These are phyloP conservation scores for Colletotrichum euphorbiae DNA, from an alignment of 2,329 filamentous ascomycete species.

Conservation along the genomic window DNA sequence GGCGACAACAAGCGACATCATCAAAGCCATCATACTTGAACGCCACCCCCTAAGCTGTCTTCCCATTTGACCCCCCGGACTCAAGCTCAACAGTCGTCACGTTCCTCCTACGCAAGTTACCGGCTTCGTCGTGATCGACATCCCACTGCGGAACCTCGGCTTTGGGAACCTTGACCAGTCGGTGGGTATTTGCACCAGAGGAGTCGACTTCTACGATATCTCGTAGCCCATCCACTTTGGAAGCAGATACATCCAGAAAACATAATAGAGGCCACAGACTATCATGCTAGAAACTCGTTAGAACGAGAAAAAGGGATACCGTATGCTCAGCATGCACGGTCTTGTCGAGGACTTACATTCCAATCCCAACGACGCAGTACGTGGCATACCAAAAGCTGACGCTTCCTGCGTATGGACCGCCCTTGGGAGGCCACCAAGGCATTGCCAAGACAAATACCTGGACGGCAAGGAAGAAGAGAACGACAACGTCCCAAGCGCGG, in stretches of 20 bases:
- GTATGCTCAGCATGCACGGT: no score
- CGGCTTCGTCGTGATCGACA: constrained; percentile 64
- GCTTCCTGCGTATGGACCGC: constrained; percentile 69
- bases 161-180: constrained; percentile 65
- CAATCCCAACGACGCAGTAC: constrained; percentile 73
- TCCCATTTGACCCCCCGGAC: constrained; percentile 29
- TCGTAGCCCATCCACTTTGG: constrained; percentile 65
- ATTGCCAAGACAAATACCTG: constrained; percentile 74
- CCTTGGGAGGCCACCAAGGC: constrained; percentile 77
- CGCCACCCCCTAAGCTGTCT: not conserved
- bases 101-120: constrained; percentile 44
- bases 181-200: constrained; percentile 56
- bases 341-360: constrained; percentile 62
- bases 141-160: constrained; percentile 68
- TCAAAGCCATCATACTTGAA: no score
- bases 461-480: constrained; percentile 70
- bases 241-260: constrained; percentile 67
- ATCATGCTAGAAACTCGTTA: constrained; percentile 53
- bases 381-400: constrained; percentile 82
- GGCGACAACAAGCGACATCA: no score
- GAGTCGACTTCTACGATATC: constrained; percentile 62
- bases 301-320: not conserved
- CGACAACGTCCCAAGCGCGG: constrained; percentile 66
- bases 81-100: constrained; percentile 23
- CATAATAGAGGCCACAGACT: constrained; percentile 68